Evolutionary conservation across 129 eudicot species (phyloP).

Genomic region (Artemisia tridentata): DNA sequence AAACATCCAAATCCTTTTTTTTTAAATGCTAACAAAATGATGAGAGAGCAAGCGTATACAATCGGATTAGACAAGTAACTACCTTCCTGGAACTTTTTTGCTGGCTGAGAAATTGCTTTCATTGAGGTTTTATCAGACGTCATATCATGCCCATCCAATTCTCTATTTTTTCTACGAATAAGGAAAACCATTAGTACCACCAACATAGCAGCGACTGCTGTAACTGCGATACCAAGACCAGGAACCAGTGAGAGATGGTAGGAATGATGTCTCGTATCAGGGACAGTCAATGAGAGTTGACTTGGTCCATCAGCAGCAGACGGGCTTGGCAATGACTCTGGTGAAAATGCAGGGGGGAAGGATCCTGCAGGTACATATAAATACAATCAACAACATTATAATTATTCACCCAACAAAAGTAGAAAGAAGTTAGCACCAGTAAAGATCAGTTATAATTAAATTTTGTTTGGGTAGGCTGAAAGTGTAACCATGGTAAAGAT

Average conservation of each 20-base stretch:
- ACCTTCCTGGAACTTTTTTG: conserved; percentile 61
- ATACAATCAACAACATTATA: not conserved
- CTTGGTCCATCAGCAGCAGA: conserved; percentile 66
- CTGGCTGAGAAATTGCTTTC: conserved; percentile 48
- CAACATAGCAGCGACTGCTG: conserved; percentile 54
- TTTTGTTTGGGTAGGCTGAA: no score
- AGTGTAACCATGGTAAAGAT: not conserved
- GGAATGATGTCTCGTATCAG: conserved; percentile 44
- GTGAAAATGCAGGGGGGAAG: conserved; percentile 40
- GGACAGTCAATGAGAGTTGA: conserved; percentile 48
- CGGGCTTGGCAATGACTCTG: conserved; percentile 61
- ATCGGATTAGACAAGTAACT: not conserved
- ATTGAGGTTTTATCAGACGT: conserved; percentile 26
- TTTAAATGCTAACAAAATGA: not conserved
- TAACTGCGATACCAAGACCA: conserved; percentile 66
- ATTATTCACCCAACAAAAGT: not conserved
- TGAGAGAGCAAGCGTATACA: not conserved
- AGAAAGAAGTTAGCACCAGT: not conserved
- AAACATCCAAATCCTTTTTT: conserved; percentile 16
- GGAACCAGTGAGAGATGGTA: conserved; percentile 66
- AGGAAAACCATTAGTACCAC: conserved; percentile 60
- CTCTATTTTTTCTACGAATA: conserved; percentile 63
- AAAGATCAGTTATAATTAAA: not conserved
- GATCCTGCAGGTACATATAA: conserved; percentile 39
- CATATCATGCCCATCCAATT: conserved; percentile 49